Evolutionary conservation across 345 rosid species (phyloP).

Genomic region (Dimocarpus longan): DNA sequence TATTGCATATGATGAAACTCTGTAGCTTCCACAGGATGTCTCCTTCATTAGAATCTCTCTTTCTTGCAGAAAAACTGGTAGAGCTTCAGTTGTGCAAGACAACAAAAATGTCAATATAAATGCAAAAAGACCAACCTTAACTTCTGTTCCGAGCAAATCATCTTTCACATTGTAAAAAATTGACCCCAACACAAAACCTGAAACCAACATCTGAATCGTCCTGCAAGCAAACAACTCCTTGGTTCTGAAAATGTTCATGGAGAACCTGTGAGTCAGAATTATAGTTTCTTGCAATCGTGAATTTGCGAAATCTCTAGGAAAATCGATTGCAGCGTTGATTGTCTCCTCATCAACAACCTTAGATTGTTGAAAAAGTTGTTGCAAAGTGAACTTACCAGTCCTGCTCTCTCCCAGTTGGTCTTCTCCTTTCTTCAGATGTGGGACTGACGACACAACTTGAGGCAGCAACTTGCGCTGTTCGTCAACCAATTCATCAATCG

Average conservation of each 20-base stretch:
- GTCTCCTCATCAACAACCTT: constrained; percentile 64
- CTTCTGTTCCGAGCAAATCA: constrained; percentile 64
- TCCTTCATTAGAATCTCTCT: constrained; percentile 92
- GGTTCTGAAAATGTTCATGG: constrained; percentile 84
- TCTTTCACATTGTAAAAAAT: constrained; percentile 68
- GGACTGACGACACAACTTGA: constrained; percentile 30
- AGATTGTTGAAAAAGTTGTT: constrained; percentile 85
- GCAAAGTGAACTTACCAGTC: constrained; percentile 67
- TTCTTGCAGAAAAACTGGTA: constrained; percentile 88
- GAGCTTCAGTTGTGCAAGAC: constrained; percentile 84
- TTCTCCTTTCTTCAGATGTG: constrained; percentile 37
- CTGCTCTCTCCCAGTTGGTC: constrained; percentile 41
- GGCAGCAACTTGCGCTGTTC: constrained; percentile 28
- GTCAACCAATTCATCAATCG: constrained; percentile 63
- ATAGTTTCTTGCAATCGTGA: constrained; percentile 67
- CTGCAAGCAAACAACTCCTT: constrained; percentile 84
- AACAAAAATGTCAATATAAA: constrained; percentile 85
- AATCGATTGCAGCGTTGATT: constrained; percentile 37
- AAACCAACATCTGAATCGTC: constrained; percentile 78
- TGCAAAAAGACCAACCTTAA: constrained; percentile 91
- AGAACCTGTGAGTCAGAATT: constrained; percentile 83
- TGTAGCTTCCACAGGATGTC: constrained; percentile 81
- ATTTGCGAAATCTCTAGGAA: constrained; percentile 58
- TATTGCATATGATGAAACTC: constrained; percentile 83
- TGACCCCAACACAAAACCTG: constrained; percentile 88